Evolutionary conservation across 2,329 filamentous ascomycete species (phyloP).

Genomic region (Fusarium siculi): DNA sequence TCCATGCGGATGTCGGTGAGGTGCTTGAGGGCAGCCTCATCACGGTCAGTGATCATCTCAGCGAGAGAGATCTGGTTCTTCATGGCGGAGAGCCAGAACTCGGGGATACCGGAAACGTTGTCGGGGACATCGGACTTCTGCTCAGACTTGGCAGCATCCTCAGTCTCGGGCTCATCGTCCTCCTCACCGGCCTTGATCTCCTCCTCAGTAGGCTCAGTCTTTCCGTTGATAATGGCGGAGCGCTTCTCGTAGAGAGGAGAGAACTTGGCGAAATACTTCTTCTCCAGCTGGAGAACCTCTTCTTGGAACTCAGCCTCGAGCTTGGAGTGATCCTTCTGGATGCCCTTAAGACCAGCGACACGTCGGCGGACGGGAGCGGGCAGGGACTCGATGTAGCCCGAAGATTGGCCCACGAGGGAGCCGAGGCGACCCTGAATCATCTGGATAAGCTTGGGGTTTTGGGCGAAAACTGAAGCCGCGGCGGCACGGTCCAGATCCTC

Average conservation of each 20-base stretch:
- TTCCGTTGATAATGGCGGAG: constrained; percentile 90
- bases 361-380: constrained; percentile 89
- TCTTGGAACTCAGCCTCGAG: constrained; percentile 98
- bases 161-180: constrained; percentile 78
- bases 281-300: constrained; percentile 96
- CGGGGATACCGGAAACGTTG: constrained; percentile 82
- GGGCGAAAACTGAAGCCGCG: constrained; percentile 92
- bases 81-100: constrained; percentile 99
- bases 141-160: constrained; percentile 68
- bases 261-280: constrained; percentile 99
- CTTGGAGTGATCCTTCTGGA: constrained; percentile 98
- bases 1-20: constrained; percentile 97
- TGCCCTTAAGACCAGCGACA: constrained; percentile 94
- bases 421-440: constrained; percentile 99
- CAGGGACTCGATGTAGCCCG: constrained; percentile 97
- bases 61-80: constrained; percentile 98
- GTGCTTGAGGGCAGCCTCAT: constrained; percentile 91
- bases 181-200: constrained; percentile 90
- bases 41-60: constrained; percentile 98
- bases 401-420: constrained; percentile 91
- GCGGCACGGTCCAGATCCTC: constrained; percentile 90
- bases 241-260: constrained; percentile 97
- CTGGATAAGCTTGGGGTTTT: constrained; percentile 92
- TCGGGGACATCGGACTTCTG: constrained; percentile 67
- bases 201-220: constrained; percentile 83